Percentiles rank a stretch among this genome's conserved stretches.
These are phyloP conservation scores for Firmiana major DNA, from an alignment of 345 rosid species.

Conservation along the genomic window DNA sequence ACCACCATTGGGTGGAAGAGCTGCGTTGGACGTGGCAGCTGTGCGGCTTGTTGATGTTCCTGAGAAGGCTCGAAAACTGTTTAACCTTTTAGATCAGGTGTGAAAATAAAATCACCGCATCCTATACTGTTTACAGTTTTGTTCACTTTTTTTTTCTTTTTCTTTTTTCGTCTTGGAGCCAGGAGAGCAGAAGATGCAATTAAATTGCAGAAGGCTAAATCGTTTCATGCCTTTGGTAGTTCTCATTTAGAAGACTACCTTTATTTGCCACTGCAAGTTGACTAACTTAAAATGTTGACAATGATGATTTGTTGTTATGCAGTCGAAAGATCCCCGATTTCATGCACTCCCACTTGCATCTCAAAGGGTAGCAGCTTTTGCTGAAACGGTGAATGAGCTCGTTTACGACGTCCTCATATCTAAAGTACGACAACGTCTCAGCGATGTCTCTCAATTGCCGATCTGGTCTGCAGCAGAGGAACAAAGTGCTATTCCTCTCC, in stretches of 20 bases:
- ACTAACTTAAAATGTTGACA: neutral
- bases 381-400: slow-evolving; percentile 83
- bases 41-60: slow-evolving; percentile 78
- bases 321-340: slow-evolving; percentile 96
- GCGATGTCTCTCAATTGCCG: slow-evolving; percentile 72
- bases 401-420: slow-evolving; percentile 93
- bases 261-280: neutral
- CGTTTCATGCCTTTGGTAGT: neutral
- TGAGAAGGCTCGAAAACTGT: slow-evolving; percentile 74
- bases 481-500: slow-evolving; percentile 67
- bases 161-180: neutral
- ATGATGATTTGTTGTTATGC: slow-evolving; percentile 27
- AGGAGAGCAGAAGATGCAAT: neutral
- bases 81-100: slow-evolving; percentile 84
- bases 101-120: neutral
- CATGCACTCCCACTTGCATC: slow-evolving; percentile 91
- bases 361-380: slow-evolving; percentile 79
- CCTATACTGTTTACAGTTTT: neutral
- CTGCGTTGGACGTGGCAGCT: slow-evolving; percentile 85
- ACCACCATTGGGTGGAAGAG: slow-evolving; percentile 59
- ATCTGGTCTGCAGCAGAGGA: slow-evolving; percentile 90
- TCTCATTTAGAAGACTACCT: neutral
- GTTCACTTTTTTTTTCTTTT: neutral
- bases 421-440: slow-evolving; percentile 85
- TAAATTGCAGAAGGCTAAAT: neutral